phyloP scores from a whole-genome alignment of 306 rosid species.

The barrel medic (Medicago truncatula) region DNA sequence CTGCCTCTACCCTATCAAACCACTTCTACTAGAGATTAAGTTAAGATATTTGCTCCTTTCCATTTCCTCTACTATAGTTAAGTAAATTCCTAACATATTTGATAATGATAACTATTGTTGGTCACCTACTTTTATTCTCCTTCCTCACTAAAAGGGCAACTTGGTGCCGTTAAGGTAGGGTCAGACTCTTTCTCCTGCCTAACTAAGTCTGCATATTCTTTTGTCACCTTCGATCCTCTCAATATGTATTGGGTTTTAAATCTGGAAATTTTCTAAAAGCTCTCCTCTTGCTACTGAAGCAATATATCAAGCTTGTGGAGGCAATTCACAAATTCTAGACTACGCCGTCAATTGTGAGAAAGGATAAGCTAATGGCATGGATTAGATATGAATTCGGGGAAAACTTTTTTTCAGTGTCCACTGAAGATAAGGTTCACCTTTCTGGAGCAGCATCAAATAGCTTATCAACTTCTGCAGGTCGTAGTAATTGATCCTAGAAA shows the following conservation, averaged over 20 bases:
- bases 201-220: background rate
- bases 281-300: constrained; percentile 19
- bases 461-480: constrained; percentile 72
- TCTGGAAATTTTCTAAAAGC: constrained; percentile 26
- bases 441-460: constrained; percentile 88
- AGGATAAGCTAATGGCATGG: constrained; percentile 8
- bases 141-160: constrained; percentile 1
- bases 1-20: background rate
- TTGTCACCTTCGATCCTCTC: constrained; percentile 11
- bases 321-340: constrained; percentile 20
- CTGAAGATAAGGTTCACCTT: constrained; percentile 54
- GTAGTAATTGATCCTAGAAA: constrained; percentile 75
- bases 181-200: constrained; percentile 3
- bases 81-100: background rate
- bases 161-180: background rate
- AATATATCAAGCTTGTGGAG: constrained; percentile 33
- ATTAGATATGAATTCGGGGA: constrained; percentile 10
- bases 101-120: background rate
- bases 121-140: constrained; percentile 1
- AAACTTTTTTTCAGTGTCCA: background rate
- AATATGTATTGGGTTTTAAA: constrained; percentile 24
- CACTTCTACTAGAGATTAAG: background rate
- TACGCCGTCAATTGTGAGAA: constrained; percentile 18
- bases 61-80: constrained; percentile 6
- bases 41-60: constrained; percentile 18